Evolutionary conservation across 495 filamentous ascomycete genomes (phyloP), one percentile per base, ranked within the genome.

Genomic region (Friedmanniomyces simplex): DNA sequence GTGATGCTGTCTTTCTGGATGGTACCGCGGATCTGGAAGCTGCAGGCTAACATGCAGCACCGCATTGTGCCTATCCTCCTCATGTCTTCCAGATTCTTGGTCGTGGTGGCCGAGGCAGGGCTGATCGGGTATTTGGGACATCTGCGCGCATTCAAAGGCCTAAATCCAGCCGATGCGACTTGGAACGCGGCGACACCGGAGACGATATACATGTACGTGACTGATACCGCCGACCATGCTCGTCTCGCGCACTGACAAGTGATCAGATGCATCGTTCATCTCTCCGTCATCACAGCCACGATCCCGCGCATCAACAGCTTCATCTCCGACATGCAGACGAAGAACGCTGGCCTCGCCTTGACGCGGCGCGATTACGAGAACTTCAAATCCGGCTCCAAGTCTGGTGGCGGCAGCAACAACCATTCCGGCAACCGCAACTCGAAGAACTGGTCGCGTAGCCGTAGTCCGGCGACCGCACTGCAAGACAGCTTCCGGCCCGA

Each of bases 281-380:
- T 56, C 10, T 48, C 41, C 5, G n/a, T 47, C 54, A 56, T 49
- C 43, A 56, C 54, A 18, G 41, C 54, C 10, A 56, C 43, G 12
- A 34, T 56, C 54, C 54, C 54, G 4, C 54, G 54, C 2, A 48
- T 56, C 30, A 49, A 56, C 43, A 48, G 54, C 54, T 56, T 56
- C 43, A 49, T 56, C 43, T 37, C 54, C 24, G 43, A 56, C 54
- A 24, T 56, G 3, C 43, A 56, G 43, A 56, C 54, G 41, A 16
- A 28, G 26, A 41, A 56, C 20, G 43, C 30, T 14, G 54, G 54
- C 16, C 54, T 56, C 2, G 41, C 26, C 26, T 34, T 56, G 7
- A 48, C 54, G 26, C 22, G 22, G 2, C 39, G 42, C 2, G 54
- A 48, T 24, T 36, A 36, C 41, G 41, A 48, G 37, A 18, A 14